These are phyloP conservation scores for Arxiozyma telluris DNA, from an alignment of 1,139 yeast genomes.

Conservation along the genomic window DNA sequence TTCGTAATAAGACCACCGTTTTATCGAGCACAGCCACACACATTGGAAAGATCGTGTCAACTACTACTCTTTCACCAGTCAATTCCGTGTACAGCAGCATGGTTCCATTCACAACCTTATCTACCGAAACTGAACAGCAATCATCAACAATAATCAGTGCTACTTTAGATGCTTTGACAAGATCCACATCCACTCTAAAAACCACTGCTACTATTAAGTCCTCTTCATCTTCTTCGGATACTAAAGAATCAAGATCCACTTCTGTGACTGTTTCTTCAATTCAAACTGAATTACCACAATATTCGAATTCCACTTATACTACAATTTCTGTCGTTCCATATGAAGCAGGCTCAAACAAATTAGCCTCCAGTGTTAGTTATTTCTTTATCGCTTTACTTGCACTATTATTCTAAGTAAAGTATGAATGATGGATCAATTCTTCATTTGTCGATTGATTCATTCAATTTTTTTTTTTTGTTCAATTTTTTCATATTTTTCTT, in stretches of 20 bases:
- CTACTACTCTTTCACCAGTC: conserved; percentile 1
- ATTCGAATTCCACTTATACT: background rate
- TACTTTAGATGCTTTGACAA: background rate
- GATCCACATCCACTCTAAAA: conserved; percentile 1
- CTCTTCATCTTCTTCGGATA: background rate
- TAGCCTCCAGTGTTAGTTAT: conserved; percentile 4
- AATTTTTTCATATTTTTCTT: background rate
- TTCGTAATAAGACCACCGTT: background rate
- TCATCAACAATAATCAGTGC: background rate
- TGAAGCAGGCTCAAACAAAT: conserved; percentile 7
- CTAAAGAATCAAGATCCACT: background rate
- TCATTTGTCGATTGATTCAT: background rate
- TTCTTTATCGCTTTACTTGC: conserved; percentile 7
- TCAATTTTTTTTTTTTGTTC: background rate
- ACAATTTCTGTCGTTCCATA: conserved; percentile 6
- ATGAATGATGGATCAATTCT: background rate
- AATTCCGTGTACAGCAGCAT: conserved; percentile 1
- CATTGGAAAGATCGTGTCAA: background rate
- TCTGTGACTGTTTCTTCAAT: background rate
- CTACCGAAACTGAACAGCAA: background rate
- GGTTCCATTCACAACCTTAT: conserved; percentile 3
- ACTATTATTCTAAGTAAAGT: conserved; percentile 3
- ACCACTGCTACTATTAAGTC: conserved; percentile 1
- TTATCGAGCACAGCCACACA: background rate
- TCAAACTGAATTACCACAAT: background rate